phyloP scores from a whole-genome alignment of 2,329 filamentous ascomycete species.

The Xylaria sp. region DNA sequence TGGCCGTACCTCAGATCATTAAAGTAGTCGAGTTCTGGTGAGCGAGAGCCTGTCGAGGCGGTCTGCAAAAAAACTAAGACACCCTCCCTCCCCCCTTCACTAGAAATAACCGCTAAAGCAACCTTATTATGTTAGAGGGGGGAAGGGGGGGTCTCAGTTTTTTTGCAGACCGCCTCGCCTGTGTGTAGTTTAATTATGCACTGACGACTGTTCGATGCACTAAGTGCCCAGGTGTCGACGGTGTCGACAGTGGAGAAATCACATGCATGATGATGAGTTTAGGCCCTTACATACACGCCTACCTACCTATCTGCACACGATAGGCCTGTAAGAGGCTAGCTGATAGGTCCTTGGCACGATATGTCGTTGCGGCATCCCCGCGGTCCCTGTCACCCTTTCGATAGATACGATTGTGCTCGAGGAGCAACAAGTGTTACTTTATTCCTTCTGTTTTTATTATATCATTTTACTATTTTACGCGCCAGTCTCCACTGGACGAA shows the following conservation, averaged over 20 bases:
- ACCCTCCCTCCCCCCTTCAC: no score
- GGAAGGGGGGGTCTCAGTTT: no score
- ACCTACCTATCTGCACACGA: constrained; percentile 4
- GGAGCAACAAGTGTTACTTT: background rate
- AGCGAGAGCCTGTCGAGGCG: no score
- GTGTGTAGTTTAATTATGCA: no score
- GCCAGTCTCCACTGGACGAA: background rate
- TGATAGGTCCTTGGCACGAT: constrained; percentile 4
- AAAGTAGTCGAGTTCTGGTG: no score
- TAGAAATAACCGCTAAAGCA: no score
- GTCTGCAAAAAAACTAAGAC: no score
- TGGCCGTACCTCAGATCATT: no score
- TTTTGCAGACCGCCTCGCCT: no score
- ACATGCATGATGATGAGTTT: constrained; percentile 30
- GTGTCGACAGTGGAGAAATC: constrained; percentile 18
- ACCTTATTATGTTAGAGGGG: no score
- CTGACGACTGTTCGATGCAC: no score
- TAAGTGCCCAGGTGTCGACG: background rate
- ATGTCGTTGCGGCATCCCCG: constrained; percentile 16
- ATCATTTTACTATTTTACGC: background rate
- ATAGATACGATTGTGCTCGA: background rate
- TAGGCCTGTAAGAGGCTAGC: background rate
- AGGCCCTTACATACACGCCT: constrained; percentile 4
- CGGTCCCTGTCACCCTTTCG: background rate
- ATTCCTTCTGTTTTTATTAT: background rate